A percentile compares a stretch with the other conserved stretches of the same genome.
Evolutionary conservation across 371 early-diverging fungal genomes (phyloP).

Genomic region (Rhizopus sp.): DNA sequence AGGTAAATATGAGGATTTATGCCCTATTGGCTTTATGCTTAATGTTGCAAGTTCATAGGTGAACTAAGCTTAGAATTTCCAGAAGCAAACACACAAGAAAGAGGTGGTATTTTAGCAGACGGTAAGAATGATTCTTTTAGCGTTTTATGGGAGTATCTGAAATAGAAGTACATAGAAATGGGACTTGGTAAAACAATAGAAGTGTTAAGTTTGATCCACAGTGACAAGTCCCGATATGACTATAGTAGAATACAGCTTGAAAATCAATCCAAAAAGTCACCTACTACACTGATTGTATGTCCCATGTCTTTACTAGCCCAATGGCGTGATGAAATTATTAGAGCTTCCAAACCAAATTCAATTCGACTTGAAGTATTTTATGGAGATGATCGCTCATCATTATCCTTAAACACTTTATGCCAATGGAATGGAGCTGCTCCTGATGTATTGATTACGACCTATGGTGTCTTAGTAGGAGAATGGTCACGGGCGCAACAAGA

Average conservation of each 20-base stretch:
- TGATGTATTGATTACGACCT: constrained; percentile 69
- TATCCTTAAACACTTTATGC: constrained; percentile 15
- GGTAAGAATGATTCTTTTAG: constrained; percentile 26
- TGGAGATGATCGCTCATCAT: constrained; percentile 41
- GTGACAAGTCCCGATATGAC: constrained; percentile 37
- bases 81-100: constrained; percentile 48
- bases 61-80: constrained; percentile 61
- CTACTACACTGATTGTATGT: constrained; percentile 66
- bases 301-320: constrained; percentile 73
- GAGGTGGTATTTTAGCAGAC: constrained; percentile 78
- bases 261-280: constrained; percentile 28
- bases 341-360: constrained; percentile 47
- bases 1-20: constrained; percentile 22
- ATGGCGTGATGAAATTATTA: constrained; percentile 69
- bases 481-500: constrained; percentile 22
- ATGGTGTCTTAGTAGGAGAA: constrained; percentile 62
- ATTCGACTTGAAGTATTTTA: constrained; percentile 60
- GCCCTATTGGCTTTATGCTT: background rate
- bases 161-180: constrained; percentile 61
- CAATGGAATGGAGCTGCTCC: constrained; percentile 46
- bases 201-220: constrained; percentile 73
- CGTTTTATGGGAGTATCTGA: background rate
- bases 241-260: background rate
- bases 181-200: constrained; percentile 91
- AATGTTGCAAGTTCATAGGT: constrained; percentile 16